These are phyloP conservation scores for Singerocomus inundabilis DNA, from an alignment of 1,284 basidiomycete species.

Conservation along the genomic window DNA sequence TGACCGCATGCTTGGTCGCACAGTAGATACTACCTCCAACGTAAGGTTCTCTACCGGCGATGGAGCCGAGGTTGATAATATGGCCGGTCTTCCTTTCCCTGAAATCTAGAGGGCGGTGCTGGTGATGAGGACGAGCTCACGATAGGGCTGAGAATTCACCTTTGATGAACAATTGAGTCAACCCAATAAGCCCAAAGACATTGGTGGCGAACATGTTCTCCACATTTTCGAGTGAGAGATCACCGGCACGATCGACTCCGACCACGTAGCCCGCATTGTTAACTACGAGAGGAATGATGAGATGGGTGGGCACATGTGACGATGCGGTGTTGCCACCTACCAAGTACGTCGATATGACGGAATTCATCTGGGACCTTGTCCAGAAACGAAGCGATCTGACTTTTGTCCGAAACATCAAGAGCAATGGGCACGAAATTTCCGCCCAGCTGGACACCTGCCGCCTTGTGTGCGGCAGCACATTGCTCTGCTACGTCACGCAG, in stretches of 20 bases:
- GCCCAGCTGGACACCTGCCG: conserved; percentile 67
- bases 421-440: conserved; percentile 67
- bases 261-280: conserved; percentile 89
- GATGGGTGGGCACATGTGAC: background rate
- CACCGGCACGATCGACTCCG: conserved; percentile 80
- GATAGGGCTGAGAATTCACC: conserved; percentile 40
- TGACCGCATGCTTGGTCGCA: conserved; percentile 87
- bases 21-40: conserved; percentile 82
- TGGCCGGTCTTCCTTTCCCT: conserved; percentile 86
- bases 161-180: conserved; percentile 78
- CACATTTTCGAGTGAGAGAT: conserved; percentile 72
- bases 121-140: background rate
- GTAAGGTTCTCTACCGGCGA: conserved; percentile 91
- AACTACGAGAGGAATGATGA: conserved; percentile 43
- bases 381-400: conserved; percentile 64
- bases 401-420: conserved; percentile 74
- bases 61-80: conserved; percentile 93
- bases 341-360: conserved; percentile 71
- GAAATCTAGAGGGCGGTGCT: conserved; percentile 60
- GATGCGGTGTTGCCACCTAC: conserved; percentile 37
- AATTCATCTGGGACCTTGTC: conserved; percentile 68
- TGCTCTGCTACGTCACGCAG: conserved; percentile 63
- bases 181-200: conserved; percentile 82
- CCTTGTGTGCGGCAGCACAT: conserved; percentile 69
- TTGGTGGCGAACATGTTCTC: conserved; percentile 93